phyloP scores from a whole-genome alignment of 2,329 filamentous ascomycete genomes.

The Diplodia sapinea region DNA sequence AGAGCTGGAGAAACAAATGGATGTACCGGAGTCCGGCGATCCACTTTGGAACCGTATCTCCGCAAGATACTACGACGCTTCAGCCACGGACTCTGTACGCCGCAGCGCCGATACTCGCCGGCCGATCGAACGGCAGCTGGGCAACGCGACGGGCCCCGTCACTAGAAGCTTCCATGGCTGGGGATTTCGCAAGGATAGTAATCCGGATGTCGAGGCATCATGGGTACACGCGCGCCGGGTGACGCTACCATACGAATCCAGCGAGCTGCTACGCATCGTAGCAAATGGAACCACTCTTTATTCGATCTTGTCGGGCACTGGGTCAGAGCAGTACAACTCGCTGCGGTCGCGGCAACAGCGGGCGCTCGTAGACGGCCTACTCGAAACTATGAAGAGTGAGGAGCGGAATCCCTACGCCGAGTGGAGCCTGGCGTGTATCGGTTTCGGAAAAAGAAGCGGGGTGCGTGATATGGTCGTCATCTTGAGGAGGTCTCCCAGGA shows the following conservation, averaged over 20 bases:
- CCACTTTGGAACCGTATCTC: too few species aligned
- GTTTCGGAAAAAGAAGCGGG: too few species aligned
- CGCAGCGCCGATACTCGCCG: not conserved
- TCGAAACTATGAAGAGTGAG: not conserved
- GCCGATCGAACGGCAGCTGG: not conserved
- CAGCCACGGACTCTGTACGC: too few species aligned
- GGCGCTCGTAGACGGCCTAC: not conserved
- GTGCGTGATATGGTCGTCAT: too few species aligned
- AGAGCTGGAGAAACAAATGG: too few species aligned
- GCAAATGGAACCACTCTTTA: not conserved
- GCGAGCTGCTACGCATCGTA: slow-evolving; percentile 14
- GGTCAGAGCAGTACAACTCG: slow-evolving; percentile 3
- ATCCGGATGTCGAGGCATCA: not conserved
- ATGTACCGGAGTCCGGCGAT: too few species aligned
- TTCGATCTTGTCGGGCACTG: rapidly evolving
- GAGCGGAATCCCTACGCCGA: not conserved
- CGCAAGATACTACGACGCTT: too few species aligned
- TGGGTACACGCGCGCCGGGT: not conserved
- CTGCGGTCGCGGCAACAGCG: not conserved
- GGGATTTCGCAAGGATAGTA: not conserved
- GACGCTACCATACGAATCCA: not conserved
- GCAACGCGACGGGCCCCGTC: not conserved
- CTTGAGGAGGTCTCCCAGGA: too few species aligned
- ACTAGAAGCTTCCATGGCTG: slow-evolving; percentile 1
- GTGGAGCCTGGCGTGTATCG: slow-evolving; percentile 12